Evolutionary conservation across 129 eudicot genomes (phyloP), one percentile per base, ranked within the genome.

Genomic region (Scalesia atractyloides): DNA sequence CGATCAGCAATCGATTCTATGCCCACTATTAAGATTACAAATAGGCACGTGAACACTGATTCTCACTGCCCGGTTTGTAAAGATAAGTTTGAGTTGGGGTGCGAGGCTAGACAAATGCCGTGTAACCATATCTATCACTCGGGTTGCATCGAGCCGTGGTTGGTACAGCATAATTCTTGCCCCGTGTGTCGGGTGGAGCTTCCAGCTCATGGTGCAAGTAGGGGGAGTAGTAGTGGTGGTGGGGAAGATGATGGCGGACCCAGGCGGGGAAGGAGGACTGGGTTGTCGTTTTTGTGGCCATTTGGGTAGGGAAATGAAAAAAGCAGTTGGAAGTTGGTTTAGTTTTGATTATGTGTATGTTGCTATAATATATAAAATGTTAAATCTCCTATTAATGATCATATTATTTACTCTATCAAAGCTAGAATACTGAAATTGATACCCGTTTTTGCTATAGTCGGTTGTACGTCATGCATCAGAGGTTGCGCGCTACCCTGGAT

Each of bases 51-150:
- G 10, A 88, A 65, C 72, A 81, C 92, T 0, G 98, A 93, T 66
- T 85, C 98, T 3, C 97, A 90, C 58, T 93, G 98, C 82, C 96
- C 98, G 5, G 97, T 93, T 66, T 93, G 98, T 70, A 75, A 93
- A 64, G 98, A 93, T 26, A 77, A 73, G 69, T 93, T 93, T 77
- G 97, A 87, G 78, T 49, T 89, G 83, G 98, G 97, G 1, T 62
- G 88, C 11, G 88, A 90, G 67, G 97, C 97, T 9, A 81, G 92
- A 81, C 80, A 87, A 67, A 85, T 90, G 98, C 98, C 98, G 0
- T 93, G 98, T 75, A 78, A 87, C 70, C 98, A 93, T 72, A 74
- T 93, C 13, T 93, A 93, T 66, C 98, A 93, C 75, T 78, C 90
- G 14, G 96, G 87, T 43, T 92, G 98, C 76, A 92, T 92, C 22